Percentiles rank a stretch among this genome's conserved stretches.
Conservation (phyloP, 2,329 filamentous ascomycete species). For the Sporothrix brunneoviolacea region DNA sequence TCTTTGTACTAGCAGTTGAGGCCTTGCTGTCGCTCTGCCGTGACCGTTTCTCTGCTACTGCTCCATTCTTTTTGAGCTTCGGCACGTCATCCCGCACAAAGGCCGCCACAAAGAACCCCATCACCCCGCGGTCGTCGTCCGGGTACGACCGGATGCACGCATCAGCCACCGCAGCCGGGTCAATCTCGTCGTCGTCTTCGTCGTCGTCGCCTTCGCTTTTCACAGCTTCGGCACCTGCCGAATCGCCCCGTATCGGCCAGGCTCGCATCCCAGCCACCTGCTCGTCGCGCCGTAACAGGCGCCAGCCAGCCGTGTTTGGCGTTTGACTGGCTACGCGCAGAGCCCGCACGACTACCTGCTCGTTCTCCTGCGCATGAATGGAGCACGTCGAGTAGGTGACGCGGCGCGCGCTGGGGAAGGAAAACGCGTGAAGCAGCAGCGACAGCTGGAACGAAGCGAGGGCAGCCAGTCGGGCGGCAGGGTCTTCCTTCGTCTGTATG, state of each 20-base stretch:
- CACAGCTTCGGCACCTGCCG: slow-evolving; percentile 22
- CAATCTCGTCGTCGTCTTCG: background rate
- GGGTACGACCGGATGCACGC: slow-evolving; percentile 78
- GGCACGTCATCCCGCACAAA: slow-evolving; percentile 57
- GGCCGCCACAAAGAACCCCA: slow-evolving; percentile 92
- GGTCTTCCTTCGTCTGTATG: slow-evolving; percentile 51
- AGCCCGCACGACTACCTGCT: slow-evolving; percentile 69
- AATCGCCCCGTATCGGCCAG: slow-evolving; percentile 64
- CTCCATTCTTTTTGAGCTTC: background rate
- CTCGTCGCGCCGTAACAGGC: slow-evolving; percentile 60
- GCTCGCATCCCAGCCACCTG: slow-evolving; percentile 70
- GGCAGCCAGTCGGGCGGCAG: slow-evolving; percentile 60
- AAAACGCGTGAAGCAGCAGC: slow-evolving; percentile 76
- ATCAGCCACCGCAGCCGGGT: slow-evolving; percentile 46
- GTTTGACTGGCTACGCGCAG: slow-evolving; percentile 53
- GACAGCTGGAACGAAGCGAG: slow-evolving; percentile 76
- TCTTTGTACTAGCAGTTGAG: no score
- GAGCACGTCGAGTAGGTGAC: slow-evolving; percentile 96
- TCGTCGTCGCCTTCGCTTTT: background rate
- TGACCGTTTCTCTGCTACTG: background rate
- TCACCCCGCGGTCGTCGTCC: slow-evolving; percentile 73
- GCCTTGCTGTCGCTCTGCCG: background rate
- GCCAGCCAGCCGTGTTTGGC: slow-evolving; percentile 66
- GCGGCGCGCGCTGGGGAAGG: slow-evolving; percentile 65
- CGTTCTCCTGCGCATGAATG: slow-evolving; percentile 80